phyloP scores from a whole-genome alignment of 495 filamentous ascomycete genomes.

The Thozetella sp. region DNA sequence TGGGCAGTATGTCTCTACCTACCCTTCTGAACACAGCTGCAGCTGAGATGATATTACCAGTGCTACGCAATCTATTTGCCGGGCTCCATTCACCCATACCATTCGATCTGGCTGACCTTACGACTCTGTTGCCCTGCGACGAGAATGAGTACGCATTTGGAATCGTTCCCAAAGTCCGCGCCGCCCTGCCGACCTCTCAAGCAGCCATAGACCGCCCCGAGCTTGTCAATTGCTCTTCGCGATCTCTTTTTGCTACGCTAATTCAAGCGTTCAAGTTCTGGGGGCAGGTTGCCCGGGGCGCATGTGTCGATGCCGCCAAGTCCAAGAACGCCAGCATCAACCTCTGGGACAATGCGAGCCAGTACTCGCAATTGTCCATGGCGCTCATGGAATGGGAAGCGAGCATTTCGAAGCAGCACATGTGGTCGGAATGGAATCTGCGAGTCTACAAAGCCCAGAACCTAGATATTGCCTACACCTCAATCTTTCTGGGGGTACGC shows the following conservation, averaged over 20 bases:
- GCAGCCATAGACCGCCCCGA: neutral
- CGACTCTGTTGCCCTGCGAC: neutral
- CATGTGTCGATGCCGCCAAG: neutral
- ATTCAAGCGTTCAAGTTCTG: neutral
- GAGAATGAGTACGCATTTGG: neutral
- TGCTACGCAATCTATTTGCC: neutral
- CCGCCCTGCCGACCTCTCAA: neutral
- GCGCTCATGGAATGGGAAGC: neutral
- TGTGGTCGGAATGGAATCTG: neutral
- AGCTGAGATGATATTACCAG: neutral
- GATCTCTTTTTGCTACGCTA: neutral
- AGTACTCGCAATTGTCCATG: neutral
- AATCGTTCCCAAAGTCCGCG: neutral
- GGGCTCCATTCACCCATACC: neutral
- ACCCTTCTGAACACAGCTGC: neutral
- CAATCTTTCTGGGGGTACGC: neutral
- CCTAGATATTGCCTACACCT: neutral
- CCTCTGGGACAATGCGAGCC: neutral
- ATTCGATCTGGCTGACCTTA: neutral
- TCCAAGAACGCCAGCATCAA: neutral
- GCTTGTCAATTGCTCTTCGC: neutral
- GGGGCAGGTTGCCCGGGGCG: neutral
- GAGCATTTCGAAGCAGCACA: neutral
- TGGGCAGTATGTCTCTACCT: neutral
- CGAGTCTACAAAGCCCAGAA: neutral